Percentiles rank a stretch among this genome's conserved stretches.
Evolutionary conservation across 768 basidiomycete species (phyloP).

Genomic region (Gautieria morchelliformis): DNA sequence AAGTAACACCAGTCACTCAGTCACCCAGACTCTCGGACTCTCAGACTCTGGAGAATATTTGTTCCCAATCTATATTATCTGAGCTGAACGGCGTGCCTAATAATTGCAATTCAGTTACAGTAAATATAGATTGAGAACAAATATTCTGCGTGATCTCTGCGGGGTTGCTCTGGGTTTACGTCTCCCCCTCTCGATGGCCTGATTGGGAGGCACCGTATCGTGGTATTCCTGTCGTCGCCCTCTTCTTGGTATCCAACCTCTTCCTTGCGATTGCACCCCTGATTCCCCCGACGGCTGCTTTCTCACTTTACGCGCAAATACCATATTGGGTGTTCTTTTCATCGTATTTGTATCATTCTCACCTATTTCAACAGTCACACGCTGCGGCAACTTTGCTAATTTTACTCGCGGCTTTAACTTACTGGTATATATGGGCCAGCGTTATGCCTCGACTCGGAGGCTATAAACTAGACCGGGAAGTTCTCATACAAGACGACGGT

Average conservation of each 20-base stretch:
- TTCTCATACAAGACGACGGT: conserved; percentile 45
- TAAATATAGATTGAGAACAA: no score
- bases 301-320: conserved; percentile 39
- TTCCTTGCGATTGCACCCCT: conserved; percentile 56
- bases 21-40: no score
- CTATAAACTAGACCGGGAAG: conserved; percentile 39
- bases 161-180: conserved; percentile 56
- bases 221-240: conserved; percentile 34
- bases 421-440: conserved; percentile 46
- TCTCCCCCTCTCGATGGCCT: conserved; percentile 24
- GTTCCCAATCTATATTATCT: no score
- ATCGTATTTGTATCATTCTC: not conserved
- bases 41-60: no score
- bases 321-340: conserved; percentile 51
- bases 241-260: conserved; percentile 58
- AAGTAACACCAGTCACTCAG: no score
- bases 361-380: conserved; percentile 31
- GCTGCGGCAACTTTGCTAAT: conserved; percentile 36
- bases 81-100: no score
- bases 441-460: conserved; percentile 40
- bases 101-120: no score
- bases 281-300: conserved; percentile 47
- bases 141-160: conserved; percentile 46
- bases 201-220: conserved; percentile 60
- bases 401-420: conserved; percentile 38